phyloP scores from a whole-genome alignment of 1,284 basidiomycete genomes.

The Cutaneotrichosporon sp. region DNA sequence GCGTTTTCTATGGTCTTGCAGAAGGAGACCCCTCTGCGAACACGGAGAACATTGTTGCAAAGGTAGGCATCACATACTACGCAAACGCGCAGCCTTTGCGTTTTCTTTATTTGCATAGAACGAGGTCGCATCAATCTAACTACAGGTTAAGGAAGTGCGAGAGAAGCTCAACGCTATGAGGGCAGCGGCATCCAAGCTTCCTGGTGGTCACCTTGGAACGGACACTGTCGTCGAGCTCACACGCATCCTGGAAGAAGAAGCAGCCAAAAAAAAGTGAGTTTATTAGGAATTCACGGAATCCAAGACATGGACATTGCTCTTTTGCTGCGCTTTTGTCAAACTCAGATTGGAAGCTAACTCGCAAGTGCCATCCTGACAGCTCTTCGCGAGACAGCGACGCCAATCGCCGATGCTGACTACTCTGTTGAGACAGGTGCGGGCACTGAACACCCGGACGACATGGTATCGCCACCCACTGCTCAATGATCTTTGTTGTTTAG shows the following conservation, averaged over 20 bases:
- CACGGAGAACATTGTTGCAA: constrained; percentile 8
- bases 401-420: background rate
- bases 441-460: background rate
- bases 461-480: background rate
- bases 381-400: constrained; percentile 4
- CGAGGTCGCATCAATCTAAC: too few species aligned
- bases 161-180: constrained; percentile 8
- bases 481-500: background rate
- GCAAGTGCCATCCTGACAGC: constrained; percentile 5
- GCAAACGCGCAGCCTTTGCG: too few species aligned
- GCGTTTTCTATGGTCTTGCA: constrained; percentile 9
- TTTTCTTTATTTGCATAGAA: background rate
- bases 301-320: too few species aligned
- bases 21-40: constrained; percentile 4
- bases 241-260: constrained; percentile 11
- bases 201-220: constrained; percentile 15
- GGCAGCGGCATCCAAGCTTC: constrained; percentile 4
- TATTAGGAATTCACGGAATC: background rate
- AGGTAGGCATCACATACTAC: too few species aligned
- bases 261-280: constrained; percentile 7
- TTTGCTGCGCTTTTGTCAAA: too few species aligned
- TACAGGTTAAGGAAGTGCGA: constrained; percentile 11
- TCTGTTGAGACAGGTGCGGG: background rate
- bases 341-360: too few species aligned
- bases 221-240: constrained; percentile 9